Percentiles rank a stretch among this genome's conserved stretches.
These are phyloP conservation scores for Lachancea nothofagi DNA, from an alignment of 805 yeast genomes.

Conservation along the genomic window DNA sequence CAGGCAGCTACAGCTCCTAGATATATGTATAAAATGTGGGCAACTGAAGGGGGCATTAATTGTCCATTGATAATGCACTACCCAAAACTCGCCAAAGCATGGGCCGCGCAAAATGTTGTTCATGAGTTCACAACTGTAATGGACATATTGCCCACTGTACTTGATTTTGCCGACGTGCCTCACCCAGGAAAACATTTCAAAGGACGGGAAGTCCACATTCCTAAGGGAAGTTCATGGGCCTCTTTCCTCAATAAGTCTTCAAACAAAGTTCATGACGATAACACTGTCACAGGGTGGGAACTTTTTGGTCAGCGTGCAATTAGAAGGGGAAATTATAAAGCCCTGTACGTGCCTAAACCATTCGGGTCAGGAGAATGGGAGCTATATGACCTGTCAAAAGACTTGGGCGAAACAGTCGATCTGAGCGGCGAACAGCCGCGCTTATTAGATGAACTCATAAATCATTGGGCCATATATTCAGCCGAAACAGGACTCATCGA, in stretches of 20 bases:
- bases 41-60: slow-evolving; percentile 55
- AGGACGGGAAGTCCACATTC: slow-evolving; percentile 40
- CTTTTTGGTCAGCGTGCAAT: slow-evolving; percentile 52
- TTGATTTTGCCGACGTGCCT: slow-evolving; percentile 43
- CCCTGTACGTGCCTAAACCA: slow-evolving; percentile 45
- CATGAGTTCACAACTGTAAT: slow-evolving; percentile 48
- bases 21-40: slow-evolving; percentile 51
- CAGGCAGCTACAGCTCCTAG: slow-evolving; percentile 58
- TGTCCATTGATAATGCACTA: slow-evolving; percentile 48
- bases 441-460: slow-evolving; percentile 38
- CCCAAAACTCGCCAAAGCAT: slow-evolving; percentile 32
- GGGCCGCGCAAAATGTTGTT: slow-evolving; percentile 30
- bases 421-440: slow-evolving; percentile 36
- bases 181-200: slow-evolving; percentile 40
- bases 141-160: slow-evolving; percentile 54
- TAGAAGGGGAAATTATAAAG: slow-evolving; percentile 45
- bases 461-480: slow-evolving; percentile 47
- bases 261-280: slow-evolving; percentile 36
- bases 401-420: slow-evolving; percentile 49
- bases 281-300: slow-evolving; percentile 52
- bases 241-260: slow-evolving; percentile 32
- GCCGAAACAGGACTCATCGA: slow-evolving; percentile 47
- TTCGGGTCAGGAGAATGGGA: slow-evolving; percentile 47
- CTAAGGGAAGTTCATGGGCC: slow-evolving; percentile 45
- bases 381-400: slow-evolving; percentile 38